Evolutionary conservation across 495 filamentous ascomycete genomes (phyloP).

Genomic region (Elaphomyces granulatus): DNA sequence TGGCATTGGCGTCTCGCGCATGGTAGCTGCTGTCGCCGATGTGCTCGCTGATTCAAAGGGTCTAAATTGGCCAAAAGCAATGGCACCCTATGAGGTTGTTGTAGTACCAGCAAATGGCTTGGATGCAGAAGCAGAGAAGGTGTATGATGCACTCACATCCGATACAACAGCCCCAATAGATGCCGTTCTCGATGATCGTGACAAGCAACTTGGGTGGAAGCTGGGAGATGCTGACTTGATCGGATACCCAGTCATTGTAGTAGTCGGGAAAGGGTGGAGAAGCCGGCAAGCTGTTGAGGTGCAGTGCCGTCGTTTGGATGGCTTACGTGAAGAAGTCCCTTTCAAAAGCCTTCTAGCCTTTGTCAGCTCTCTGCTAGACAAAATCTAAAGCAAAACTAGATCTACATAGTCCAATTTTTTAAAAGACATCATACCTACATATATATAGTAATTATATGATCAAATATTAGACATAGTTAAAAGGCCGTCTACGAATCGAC

Average conservation of each 20-base stretch:
- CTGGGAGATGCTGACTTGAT: constrained; percentile 77
- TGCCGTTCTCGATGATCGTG: constrained; percentile 64
- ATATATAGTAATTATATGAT: too few relatives aligned
- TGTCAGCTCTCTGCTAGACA: constrained; percentile 28
- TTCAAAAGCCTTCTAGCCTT: constrained; percentile 23
- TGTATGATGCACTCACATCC: constrained; percentile 43
- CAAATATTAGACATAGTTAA: too few relatives aligned
- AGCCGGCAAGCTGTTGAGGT: constrained; percentile 52
- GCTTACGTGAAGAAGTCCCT: constrained; percentile 31
- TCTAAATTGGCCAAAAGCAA: constrained; percentile 74
- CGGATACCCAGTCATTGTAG: constrained; percentile 70
- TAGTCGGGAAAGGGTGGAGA: constrained; percentile 65
- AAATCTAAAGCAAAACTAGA: too few relatives aligned
- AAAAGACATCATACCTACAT: too few relatives aligned
- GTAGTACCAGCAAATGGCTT: constrained; percentile 44
- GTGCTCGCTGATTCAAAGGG: constrained; percentile 55
- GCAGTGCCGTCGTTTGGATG: constrained; percentile 51
- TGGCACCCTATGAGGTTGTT: constrained; percentile 73
- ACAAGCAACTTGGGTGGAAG: constrained; percentile 61
- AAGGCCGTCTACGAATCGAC: too few relatives aligned
- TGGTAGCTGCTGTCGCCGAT: constrained; percentile 77
- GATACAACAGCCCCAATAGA: constrained; percentile 28
- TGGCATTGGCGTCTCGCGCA: constrained; percentile 83
- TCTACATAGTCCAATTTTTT: too few relatives aligned
- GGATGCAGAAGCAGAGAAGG: constrained; percentile 34